Evolutionary conservation across 2,329 filamentous ascomycete genomes (phyloP), one percentile per base, ranked within the genome.

Genomic region (Cladobotryum mycophilum): DNA sequence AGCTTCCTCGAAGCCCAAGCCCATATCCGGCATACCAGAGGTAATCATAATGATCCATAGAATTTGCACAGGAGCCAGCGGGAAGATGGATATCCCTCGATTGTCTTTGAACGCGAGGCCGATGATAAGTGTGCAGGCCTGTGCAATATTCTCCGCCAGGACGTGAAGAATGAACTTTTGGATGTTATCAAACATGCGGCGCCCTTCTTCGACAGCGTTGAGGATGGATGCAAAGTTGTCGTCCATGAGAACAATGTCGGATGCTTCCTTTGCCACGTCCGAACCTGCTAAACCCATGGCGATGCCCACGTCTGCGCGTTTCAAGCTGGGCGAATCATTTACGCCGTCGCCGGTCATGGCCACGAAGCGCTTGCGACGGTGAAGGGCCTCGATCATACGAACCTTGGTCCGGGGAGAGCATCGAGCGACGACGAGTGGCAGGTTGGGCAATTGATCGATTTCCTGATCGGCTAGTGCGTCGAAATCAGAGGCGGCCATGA

Each of bases 11-110:
- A 88, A 84, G 2, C 85, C 85, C 3, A 89, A 74, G 53, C 85
- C 86, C 82, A 89, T 88, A 55, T 88, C 86, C 3, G 85, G 85
- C 60, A 88, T 75, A 45, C 81, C 82, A 33, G 83, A 87, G 1
- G 86, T 89, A 49, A 89, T 77, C 85, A 89, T 88, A 60, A 88
- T 89, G 54, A 89, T 83, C 85, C 85, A 89, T 40, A 89, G 73
- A 55, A 89, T 86, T 57, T 89, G 80, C n/a, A 89, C 82, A 0
- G 85, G 85, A 0, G 84, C 75, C 13, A 89, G 74, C 0, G 85
- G 85, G 61, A 88, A 89, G 5, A 88, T 84, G 0, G 85, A 88
- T 20, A 86, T 67, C 1, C 76, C 72, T 13, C 70, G 72, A 4
- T 64, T 58, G 55, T 88, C 85, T 67, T 88, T 88, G 70, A 89